Evolutionary conservation across 1,284 basidiomycete genomes (phyloP).

Genomic region (Pholiota adiposa): DNA sequence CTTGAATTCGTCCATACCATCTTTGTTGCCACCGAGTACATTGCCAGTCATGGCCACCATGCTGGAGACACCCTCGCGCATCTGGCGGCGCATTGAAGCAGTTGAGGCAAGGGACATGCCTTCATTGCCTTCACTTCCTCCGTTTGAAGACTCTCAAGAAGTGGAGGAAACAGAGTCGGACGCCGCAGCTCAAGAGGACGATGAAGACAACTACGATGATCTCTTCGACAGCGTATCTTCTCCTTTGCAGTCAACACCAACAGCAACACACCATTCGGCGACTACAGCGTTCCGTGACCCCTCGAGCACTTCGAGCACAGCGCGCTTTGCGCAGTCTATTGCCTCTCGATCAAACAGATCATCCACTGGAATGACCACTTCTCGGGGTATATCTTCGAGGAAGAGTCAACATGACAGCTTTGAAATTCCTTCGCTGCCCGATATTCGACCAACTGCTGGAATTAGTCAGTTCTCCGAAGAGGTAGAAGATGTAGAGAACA

Average conservation of each 20-base stretch:
- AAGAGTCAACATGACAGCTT: slow-evolving; percentile 53
- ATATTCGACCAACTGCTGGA: slow-evolving; percentile 34
- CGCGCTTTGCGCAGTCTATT: slow-evolving; percentile 75
- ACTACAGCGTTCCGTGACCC: slow-evolving; percentile 54
- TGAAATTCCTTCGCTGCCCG: slow-evolving; percentile 57
- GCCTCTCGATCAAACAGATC: slow-evolving; percentile 54
- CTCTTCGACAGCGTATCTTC: slow-evolving; percentile 37
- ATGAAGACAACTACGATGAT: slow-evolving; percentile 37
- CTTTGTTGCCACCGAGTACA: neutral
- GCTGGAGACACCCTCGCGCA: slow-evolving; percentile 78
- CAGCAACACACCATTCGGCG: slow-evolving; percentile 46
- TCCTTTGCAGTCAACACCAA: slow-evolving; percentile 71
- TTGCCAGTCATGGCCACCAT: slow-evolving; percentile 43
- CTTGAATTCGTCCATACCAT: neutral
- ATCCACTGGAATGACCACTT: slow-evolving; percentile 39
- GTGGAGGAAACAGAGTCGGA: slow-evolving; percentile 33
- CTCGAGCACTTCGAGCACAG: slow-evolving; percentile 63
- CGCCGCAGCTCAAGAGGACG: slow-evolving; percentile 28
- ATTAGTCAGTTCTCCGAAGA: slow-evolving; percentile 37
- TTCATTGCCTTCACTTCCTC: slow-evolving; percentile 74
- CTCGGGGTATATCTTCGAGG: slow-evolving; percentile 32
- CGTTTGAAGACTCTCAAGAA: slow-evolving; percentile 62
- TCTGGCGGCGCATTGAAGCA: slow-evolving; percentile 78
- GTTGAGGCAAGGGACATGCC: slow-evolving; percentile 74
- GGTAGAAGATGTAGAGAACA: slow-evolving; percentile 42